A percentile compares a stretch with the other conserved stretches of the same genome.
Evolutionary conservation across 225 moss, liverwort and hornwort species (phyloP).

Genomic region (Neckera pumila): DNA sequence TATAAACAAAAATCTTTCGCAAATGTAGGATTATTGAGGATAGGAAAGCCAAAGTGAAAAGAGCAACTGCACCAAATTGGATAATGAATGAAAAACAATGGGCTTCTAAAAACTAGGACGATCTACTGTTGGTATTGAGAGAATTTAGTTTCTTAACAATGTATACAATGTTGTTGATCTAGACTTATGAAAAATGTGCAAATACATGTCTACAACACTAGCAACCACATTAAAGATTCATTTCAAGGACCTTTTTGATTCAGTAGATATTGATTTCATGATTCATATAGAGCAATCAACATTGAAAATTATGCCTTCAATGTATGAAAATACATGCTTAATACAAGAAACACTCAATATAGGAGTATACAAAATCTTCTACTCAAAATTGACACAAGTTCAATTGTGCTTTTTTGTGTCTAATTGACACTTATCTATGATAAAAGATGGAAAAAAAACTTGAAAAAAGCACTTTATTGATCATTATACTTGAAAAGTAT

Average conservation of each 20-base stretch:
- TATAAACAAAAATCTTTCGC: too few species aligned
- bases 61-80: too few species aligned
- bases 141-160: too few species aligned
- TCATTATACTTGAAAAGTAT: too few species aligned
- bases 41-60: too few species aligned
- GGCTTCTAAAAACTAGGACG: too few species aligned
- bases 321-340: not conserved
- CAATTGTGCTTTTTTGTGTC: not conserved
- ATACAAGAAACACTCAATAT: rapidly evolving
- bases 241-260: not conserved
- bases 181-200: not conserved
- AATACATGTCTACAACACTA: rapidly evolving
- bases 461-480: too few species aligned
- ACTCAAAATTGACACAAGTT: not conserved
- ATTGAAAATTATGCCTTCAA: not conserved
- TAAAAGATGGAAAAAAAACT: too few species aligned
- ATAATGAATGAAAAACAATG: too few species aligned
- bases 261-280: not conserved
- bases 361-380: rapidly evolving
- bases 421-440: not conserved
- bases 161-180: too few species aligned
- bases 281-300: not conserved
- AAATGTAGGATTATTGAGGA: too few species aligned
- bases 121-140: rapidly evolving
- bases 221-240: not conserved